Evolutionary conservation across 2,329 filamentous ascomycete genomes (phyloP).

Genomic region (Claviceps arundinis): DNA sequence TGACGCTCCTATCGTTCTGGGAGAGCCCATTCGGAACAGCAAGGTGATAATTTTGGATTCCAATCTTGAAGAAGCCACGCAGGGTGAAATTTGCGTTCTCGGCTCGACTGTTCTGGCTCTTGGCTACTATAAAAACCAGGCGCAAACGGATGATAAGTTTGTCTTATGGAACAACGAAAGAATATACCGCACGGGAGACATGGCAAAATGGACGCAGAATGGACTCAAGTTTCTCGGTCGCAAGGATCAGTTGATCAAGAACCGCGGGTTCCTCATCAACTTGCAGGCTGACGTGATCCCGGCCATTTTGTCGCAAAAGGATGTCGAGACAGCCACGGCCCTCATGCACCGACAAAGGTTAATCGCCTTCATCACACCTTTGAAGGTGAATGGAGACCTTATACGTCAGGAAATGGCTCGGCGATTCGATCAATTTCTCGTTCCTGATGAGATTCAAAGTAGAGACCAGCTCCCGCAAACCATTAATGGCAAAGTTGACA

Average conservation of each 20-base stretch:
- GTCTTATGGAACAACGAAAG: slow-evolving; percentile 7
- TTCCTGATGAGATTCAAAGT: not conserved
- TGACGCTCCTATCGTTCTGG: not conserved
- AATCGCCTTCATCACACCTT: slow-evolving; percentile 6
- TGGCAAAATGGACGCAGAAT: not conserved
- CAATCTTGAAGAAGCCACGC: not conserved
- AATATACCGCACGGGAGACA: slow-evolving; percentile 26
- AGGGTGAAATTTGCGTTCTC: slow-evolving; percentile 9
- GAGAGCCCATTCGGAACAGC: not conserved
- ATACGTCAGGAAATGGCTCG: not conserved
- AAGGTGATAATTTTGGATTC: not conserved
- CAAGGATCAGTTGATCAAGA: slow-evolving; percentile 17
- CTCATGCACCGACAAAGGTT: slow-evolving; percentile 9
- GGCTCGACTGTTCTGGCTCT: slow-evolving; percentile 23
- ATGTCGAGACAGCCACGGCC: slow-evolving; percentile 10
- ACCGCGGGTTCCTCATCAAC: slow-evolving; percentile 22
- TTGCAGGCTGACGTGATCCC: slow-evolving; percentile 19
- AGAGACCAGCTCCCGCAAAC: not conserved
- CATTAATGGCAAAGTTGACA: not conserved
- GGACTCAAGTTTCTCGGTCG: slow-evolving; percentile 16
- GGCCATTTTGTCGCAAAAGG: slow-evolving; percentile 9
- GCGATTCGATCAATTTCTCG: not conserved
- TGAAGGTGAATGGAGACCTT: not conserved
- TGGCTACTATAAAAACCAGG: slow-evolving; percentile 24
- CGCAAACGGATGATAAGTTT: slow-evolving; percentile 8